A percentile compares a stretch with the other conserved stretches of the same genome.
Conservation (phyloP, 768 basidiomycete genomes). For the Kwoniella pini region DNA sequence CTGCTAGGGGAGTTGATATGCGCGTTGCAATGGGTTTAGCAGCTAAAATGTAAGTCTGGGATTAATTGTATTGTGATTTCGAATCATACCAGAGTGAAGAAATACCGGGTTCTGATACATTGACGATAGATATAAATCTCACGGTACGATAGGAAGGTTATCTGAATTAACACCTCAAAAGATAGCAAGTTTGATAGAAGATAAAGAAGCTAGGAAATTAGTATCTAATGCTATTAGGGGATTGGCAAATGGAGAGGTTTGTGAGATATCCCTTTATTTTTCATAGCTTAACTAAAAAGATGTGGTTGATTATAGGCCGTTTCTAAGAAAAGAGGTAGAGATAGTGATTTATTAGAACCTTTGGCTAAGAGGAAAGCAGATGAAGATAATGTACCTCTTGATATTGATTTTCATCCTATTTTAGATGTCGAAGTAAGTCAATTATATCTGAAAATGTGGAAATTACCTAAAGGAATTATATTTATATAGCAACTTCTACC, state of each 20-base stretch:
- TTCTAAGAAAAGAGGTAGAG: constrained; percentile 41
- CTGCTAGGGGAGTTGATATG: constrained; percentile 50
- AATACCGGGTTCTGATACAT: not conserved
- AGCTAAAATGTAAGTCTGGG: constrained; percentile 48
- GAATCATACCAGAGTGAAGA: not conserved
- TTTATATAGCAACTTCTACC: constrained; percentile 58
- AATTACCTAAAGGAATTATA: too few species aligned
- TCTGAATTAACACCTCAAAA: constrained; percentile 35
- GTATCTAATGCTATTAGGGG: constrained; percentile 48
- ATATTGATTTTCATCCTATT: constrained; percentile 33
- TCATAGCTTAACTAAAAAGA: not conserved
- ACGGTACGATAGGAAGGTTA: constrained; percentile 38
- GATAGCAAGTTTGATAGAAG: constrained; percentile 35
- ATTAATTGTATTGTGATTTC: not conserved
- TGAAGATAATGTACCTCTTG: constrained; percentile 18
- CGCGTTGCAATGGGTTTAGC: constrained; percentile 51
- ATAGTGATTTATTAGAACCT: constrained; percentile 43
- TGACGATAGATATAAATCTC: constrained; percentile 40
- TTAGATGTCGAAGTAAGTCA: constrained; percentile 40
- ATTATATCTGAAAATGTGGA: too few species aligned
- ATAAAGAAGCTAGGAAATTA: constrained; percentile 47
- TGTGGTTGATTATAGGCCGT: constrained; percentile 11
- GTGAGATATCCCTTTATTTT: not conserved
- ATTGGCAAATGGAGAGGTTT: constrained; percentile 36
- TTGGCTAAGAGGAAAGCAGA: constrained; percentile 12